Percentiles rank a stretch among this genome's conserved stretches.
Conservation (phyloP, 2,329 filamentous ascomycete genomes). For the Sclerotinia trifoliorum region DNA sequence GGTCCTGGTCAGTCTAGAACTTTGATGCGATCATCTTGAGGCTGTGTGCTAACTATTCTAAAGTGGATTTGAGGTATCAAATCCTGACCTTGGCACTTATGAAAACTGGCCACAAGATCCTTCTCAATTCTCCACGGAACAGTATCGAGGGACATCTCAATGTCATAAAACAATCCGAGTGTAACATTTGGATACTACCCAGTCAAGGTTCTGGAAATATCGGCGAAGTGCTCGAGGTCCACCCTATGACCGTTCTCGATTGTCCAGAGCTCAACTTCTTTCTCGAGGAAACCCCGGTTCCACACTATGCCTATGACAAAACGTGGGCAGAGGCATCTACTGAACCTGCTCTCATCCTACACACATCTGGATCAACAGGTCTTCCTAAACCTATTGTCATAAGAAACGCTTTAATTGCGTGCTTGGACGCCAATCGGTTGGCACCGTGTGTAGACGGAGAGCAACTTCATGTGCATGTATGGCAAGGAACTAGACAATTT, state of each 20-base stretch:
- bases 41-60: neutral
- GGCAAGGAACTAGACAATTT: constrained; percentile 2
- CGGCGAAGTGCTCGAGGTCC: constrained; percentile 2
- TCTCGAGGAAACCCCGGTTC: constrained; percentile 16
- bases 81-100: constrained; percentile 19
- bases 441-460: neutral
- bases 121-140: constrained; percentile 18
- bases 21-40: too few species aligned
- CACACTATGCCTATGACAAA: constrained; percentile 23
- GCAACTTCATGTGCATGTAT: neutral
- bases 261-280: constrained; percentile 19
- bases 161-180: constrained; percentile 16
- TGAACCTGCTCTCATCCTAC: constrained; percentile 22
- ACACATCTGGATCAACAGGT: constrained; percentile 29
- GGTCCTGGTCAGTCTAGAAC: constrained; percentile 17
- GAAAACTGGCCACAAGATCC: constrained; percentile 18
- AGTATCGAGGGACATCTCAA: constrained; percentile 20
- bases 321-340: constrained; percentile 33
- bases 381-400: constrained; percentile 26
- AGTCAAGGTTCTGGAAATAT: constrained; percentile 2
- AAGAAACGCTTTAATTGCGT: constrained; percentile 9
- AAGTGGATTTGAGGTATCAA: constrained; percentile 20
- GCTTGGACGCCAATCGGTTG: neutral
- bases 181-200: constrained; percentile 17
- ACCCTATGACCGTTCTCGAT: constrained; percentile 13